These are phyloP conservation scores for Colletotrichum ledebouriae DNA, from an alignment of 2,329 filamentous ascomycete genomes.

Conservation along the genomic window DNA sequence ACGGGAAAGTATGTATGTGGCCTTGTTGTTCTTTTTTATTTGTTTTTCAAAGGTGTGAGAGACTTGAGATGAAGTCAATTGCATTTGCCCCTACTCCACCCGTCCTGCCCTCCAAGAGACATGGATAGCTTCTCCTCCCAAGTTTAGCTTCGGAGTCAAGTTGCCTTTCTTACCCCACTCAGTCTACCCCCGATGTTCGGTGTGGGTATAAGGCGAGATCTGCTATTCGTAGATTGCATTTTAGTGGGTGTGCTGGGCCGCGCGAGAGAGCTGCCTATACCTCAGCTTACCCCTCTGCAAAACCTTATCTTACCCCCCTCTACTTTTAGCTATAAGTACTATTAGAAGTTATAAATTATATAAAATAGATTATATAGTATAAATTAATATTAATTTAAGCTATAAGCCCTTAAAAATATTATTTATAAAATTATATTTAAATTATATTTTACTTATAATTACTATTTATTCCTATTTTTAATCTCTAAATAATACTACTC, in stretches of 20 bases:
- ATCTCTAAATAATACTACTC: no score
- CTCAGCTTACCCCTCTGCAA: no score
- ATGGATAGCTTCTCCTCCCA: neutral
- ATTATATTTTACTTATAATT: no score
- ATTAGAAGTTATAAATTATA: no score
- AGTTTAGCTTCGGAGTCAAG: neutral
- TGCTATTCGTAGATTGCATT: slow-evolving; percentile 1
- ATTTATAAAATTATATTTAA: no score
- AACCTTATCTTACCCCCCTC: no score
- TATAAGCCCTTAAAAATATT: no score
- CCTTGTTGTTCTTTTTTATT: neutral
- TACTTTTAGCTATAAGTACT: no score
- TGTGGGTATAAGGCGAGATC: slow-evolving; percentile 13
- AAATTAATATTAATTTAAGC: no score
- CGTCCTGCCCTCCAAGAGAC: slow-evolving; percentile 7
- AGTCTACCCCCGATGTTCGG: slow-evolving; percentile 8
- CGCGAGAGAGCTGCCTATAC: slow-evolving; percentile 2
- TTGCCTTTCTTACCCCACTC: slow-evolving; percentile 5
- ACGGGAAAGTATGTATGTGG: slow-evolving; percentile 9
- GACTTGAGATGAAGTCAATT: slow-evolving; percentile 35
- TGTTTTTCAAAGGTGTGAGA: neutral
- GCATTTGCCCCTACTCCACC: slow-evolving; percentile 13
- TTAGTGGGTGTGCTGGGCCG: neutral
- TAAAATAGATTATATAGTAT: no score
- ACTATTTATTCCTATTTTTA: no score